Conservation (phyloP, 108 stramenopile species). For the Skeletonema tropicum region DNA sequence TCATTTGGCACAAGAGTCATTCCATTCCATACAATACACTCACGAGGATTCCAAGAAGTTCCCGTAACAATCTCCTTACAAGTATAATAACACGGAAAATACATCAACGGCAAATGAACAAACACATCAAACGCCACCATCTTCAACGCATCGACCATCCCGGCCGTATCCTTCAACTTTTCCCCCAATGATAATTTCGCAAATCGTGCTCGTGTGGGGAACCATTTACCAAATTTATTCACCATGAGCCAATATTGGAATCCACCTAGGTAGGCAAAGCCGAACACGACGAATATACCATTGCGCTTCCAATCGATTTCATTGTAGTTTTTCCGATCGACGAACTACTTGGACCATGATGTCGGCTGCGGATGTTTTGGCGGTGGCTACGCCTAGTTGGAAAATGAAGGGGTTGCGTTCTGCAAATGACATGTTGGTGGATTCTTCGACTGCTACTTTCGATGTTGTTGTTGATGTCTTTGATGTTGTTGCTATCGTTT, state of each 20-base stretch:
- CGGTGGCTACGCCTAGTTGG: conserved; percentile 81
- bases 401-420: conserved; percentile 81
- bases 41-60: conserved; percentile 71
- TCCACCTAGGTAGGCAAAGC: conserved; percentile 83
- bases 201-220: conserved; percentile 83
- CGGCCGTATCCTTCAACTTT: conserved; percentile 81
- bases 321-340: conserved; percentile 64
- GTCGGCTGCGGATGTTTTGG: conserved; percentile 85
- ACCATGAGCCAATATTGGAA: conserved; percentile 93
- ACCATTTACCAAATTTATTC: conserved; percentile 81
- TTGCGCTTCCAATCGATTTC: conserved; percentile 88
- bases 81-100: conserved; percentile 92
- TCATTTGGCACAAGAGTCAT: too few relatives aligned
- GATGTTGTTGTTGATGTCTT: not conserved
- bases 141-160: conserved; percentile 81
- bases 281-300: conserved; percentile 84
- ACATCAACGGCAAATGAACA: conserved; percentile 88
- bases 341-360: conserved; percentile 84
- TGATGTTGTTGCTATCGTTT: not conserved
- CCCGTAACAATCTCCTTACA: conserved; percentile 89
- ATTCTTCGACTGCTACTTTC: not conserved
- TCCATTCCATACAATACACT: not conserved
- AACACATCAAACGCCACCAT: conserved; percentile 91
- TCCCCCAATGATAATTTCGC: conserved; percentile 67
- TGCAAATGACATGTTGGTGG: conserved; percentile 51